phyloP scores from a whole-genome alignment of 2,329 filamentous ascomycete species.

The Alternaria triticimaculans region DNA sequence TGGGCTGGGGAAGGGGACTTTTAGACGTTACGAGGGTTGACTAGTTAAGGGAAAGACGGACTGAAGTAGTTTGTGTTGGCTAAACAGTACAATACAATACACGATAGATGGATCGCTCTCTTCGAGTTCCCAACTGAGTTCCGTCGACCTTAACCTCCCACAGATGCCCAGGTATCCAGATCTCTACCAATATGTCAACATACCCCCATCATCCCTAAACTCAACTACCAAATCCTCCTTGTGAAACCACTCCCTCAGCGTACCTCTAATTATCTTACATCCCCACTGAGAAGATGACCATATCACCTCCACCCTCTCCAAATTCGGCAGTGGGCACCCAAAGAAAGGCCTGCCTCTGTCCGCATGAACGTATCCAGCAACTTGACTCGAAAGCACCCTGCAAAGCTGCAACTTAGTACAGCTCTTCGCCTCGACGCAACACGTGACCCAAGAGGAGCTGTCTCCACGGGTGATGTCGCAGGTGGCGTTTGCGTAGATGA shows the following conservation, averaged over 20 bases:
- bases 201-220: rapidly evolving
- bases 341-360: rapidly evolving
- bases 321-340: background rate
- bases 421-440: rapidly evolving
- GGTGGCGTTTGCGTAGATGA: background rate
- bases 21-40: rapidly evolving
- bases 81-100: rapidly evolving
- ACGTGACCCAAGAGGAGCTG: background rate
- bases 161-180: background rate
- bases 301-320: background rate
- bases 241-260: background rate
- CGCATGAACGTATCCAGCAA: background rate
- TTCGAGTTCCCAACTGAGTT: background rate
- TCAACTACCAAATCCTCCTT: background rate
- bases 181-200: background rate
- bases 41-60: background rate
- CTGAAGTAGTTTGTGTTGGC: rapidly evolving
- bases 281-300: background rate
- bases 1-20: background rate
- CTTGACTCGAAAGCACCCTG: background rate
- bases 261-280: background rate
- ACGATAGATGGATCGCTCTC: background rate
- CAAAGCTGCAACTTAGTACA: background rate
- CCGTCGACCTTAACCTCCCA: background rate
- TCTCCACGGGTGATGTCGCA: background rate